Conservation (phyloP, 371 early-diverging fungal species). For the Mitosporidium daphniae region DNA sequence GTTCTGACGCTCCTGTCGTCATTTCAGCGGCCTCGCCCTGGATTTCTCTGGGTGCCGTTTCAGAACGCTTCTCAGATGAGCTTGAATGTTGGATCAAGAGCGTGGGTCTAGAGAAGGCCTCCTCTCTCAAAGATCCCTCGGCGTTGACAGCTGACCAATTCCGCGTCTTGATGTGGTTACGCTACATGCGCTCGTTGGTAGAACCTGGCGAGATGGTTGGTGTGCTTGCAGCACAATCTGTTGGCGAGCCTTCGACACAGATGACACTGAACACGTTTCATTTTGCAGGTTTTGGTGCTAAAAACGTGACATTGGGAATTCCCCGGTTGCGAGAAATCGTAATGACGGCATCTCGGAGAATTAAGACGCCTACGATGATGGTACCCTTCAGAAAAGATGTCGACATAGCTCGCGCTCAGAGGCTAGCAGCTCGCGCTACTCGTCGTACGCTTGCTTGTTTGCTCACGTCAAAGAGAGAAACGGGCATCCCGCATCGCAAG, state of each 20-base stretch:
- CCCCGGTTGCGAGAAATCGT: conserved; percentile 97
- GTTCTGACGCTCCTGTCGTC: too few species aligned
- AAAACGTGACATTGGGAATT: conserved; percentile 95
- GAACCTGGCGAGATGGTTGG: conserved; percentile 97
- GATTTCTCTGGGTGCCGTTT: conserved; percentile 44
- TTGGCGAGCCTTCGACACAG: conserved; percentile 99
- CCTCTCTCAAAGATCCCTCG: neutral
- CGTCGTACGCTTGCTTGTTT: too few species aligned
- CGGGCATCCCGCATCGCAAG: too few species aligned
- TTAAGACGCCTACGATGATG: conserved; percentile 76
- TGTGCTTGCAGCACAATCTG: conserved; percentile 79
- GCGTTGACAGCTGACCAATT: conserved; percentile 15
- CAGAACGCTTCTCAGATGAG: conserved; percentile 30
- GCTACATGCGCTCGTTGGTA: conserved; percentile 56
- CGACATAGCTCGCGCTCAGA: conserved; percentile 14
- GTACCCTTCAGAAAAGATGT: conserved; percentile 28
- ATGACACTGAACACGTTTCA: conserved; percentile 99
- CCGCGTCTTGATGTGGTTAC: conserved; percentile 49
- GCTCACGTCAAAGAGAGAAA: too few species aligned
- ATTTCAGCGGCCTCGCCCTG: too few species aligned
- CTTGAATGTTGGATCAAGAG: conserved; percentile 8
- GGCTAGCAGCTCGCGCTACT: too few species aligned
- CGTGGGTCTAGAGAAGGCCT: neutral
- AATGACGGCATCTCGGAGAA: conserved; percentile 76
- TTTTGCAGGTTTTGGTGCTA: conserved; percentile 97